Percentiles rank a stretch among this genome's conserved stretches.
These are phyloP conservation scores for Coemansia pectinata DNA, from an alignment of 192 early-diverging fungal genomes.

Conservation along the genomic window DNA sequence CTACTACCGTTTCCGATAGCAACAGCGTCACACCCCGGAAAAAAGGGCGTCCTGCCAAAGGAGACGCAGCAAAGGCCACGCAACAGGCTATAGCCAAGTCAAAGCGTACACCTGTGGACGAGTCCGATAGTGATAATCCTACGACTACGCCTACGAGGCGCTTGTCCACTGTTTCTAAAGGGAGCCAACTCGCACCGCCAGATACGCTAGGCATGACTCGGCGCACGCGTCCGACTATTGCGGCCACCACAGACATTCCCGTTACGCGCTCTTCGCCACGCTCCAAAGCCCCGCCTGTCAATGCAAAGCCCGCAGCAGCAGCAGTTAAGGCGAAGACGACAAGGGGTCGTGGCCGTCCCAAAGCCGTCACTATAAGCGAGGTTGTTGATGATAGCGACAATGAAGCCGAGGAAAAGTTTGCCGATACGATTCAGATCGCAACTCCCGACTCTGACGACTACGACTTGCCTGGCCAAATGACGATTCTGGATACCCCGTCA, in stretches of 20 bases:
- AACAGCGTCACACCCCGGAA: not conserved
- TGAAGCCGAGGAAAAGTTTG: conserved; percentile 2
- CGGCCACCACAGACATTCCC: not conserved
- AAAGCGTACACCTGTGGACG: not conserved
- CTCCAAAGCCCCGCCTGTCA: not conserved
- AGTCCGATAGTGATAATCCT: not conserved
- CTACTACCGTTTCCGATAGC: conserved; percentile 8
- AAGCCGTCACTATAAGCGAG: not conserved
- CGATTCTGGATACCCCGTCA: not conserved
- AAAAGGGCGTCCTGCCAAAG: not conserved
- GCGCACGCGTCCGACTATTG: conserved; percentile 15
- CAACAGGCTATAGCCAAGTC: not conserved
- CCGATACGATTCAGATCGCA: not conserved
- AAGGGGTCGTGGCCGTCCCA: not conserved
- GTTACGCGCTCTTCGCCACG: not conserved
- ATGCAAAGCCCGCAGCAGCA: not conserved
- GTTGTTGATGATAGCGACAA: conserved; percentile 9
- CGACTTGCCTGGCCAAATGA: not conserved
- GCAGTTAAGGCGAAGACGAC: not conserved
- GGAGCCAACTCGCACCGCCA: conserved; percentile 19
- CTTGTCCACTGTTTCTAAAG: not conserved
- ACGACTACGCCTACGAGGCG: conserved; percentile 9
- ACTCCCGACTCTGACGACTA: conserved; percentile 5
- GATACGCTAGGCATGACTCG: conserved; percentile 23
- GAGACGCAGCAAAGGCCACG: not conserved